phyloP scores from a whole-genome alignment of 495 filamentous ascomycete species.

The Penicillium waksmanii region DNA sequence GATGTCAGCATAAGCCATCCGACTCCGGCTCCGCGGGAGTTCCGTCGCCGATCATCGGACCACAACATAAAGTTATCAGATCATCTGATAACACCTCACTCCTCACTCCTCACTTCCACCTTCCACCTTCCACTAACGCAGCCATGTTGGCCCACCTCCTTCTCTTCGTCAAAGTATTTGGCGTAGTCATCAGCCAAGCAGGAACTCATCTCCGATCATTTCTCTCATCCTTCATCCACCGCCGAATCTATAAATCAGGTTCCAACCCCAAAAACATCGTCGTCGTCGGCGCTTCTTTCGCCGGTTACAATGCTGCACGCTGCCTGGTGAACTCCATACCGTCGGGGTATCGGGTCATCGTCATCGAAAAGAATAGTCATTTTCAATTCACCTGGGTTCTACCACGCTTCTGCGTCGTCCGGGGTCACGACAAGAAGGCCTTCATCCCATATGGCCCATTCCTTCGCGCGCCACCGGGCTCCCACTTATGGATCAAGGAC shows the following conservation, averaged over 20 bases:
- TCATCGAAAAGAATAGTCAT: constrained; percentile 62
- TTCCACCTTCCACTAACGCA: not conserved
- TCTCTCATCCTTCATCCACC: constrained; percentile 19
- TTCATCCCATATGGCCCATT: constrained; percentile 48
- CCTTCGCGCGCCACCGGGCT: constrained; percentile 35
- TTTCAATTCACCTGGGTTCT: constrained; percentile 62
- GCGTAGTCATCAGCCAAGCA: constrained; percentile 25
- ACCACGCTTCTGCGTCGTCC: constrained; percentile 43
- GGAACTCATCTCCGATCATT: constrained; percentile 20
- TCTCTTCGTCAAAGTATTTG: constrained; percentile 21
- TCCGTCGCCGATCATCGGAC: too few species aligned
- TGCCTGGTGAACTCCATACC: constrained; percentile 52
- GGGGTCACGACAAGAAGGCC: constrained; percentile 44
- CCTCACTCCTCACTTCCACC: not conserved
- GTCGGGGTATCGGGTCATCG: constrained; percentile 52
- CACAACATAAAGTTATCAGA: too few species aligned
- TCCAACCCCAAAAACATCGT: constrained; percentile 48
- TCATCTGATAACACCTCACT: too few species aligned
- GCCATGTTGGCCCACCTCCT: constrained; percentile 10
- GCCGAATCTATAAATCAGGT: constrained; percentile 19
- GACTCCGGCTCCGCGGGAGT: too few species aligned
- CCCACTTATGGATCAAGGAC: constrained; percentile 43
- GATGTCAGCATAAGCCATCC: too few species aligned
- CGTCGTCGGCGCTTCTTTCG: constrained; percentile 60
- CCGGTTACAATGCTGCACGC: constrained; percentile 50